Base-by-base conservation (phyloP, 805 yeast genomes). In the Jamesozyma rosinii region DNA sequence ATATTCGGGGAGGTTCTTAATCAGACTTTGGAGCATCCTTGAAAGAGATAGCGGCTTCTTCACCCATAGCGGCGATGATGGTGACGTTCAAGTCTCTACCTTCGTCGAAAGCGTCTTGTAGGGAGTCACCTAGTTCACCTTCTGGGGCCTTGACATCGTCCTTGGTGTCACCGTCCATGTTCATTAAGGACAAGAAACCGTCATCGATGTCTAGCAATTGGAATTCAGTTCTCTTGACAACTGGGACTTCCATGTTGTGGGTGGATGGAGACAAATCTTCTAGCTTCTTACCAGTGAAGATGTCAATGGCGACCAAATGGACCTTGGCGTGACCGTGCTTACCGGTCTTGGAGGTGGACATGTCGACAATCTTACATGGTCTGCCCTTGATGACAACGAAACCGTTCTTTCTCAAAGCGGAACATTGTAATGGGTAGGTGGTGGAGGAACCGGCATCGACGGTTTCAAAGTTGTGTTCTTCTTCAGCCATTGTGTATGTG, bases 271-370 rank as follows among this genome's bases (percentile, higher is more conserved):
- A 92, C 71, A 92, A 84, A 76, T 92, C 98, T 82, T 92, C 98
- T 73, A 89, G 82, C 80, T 92, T 92, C 89, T 92, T 92, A 73
- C 86, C 84, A 65, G 98, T 92, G 90, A 92, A 92, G 72, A 92
- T 90, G 72, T 92, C 98, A 64, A 85, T 81, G 69, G 97, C 97
- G 59, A 92, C 97, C 76, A 92, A 81, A 76, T 92, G 97, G 73
- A 92, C 98, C 82, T 92, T 92, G 71, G 98, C 98, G 92, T 92
- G 98, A 78, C 98, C 98, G 84, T 92, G 98, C 97, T 92, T 92
- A 77, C 98, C 98, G 63, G 98, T 92, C 84, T 92, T 92, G 67
- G 98, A 92, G 68, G 98, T 92, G 53, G 98, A 92, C 98, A 92
- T 92, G 72, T 92, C 98, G 65, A 92, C 95, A 73, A 92, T 92